Base-by-base conservation (phyloP, 495 filamentous ascomycete genomes). In the Aspergillus olivimuriae region DNA sequence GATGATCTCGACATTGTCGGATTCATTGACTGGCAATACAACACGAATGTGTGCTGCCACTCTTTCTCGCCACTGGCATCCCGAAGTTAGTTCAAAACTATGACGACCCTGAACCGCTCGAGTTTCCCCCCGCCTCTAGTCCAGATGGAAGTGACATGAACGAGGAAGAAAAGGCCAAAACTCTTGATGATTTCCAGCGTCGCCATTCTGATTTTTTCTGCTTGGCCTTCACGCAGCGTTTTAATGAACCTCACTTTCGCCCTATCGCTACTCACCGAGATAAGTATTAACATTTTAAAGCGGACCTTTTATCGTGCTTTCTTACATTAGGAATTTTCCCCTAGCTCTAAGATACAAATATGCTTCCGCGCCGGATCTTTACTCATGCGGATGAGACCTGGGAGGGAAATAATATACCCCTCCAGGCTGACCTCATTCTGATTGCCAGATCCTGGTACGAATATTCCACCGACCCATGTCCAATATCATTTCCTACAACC, bases 381-480 rank as follows among this genome's bases (percentile, higher is more conserved):
- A 39, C 1, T 19, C 54, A 51, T 26, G 42, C 52, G 2, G 26
- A 39, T 24, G 43, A 47, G n/a, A 51, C 54, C 9, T 57, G 54
- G 54, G 51, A 57, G 45, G 54, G 54, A 14, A 49, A 57, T 44
- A 46, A 39, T 34, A 30, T 55, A 14, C 41, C 51, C 14, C 44
- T 57, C 10, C 36, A 48, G 34, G 41, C 54, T 9, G 51, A 55
- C 39, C 47, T 57, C 9, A 34, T 55, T 7, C 47, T 34, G 4
- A 16, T 47, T n/a, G 35, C 21, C 16, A 36, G 52, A 41, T 15
- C 18, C 24, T 55, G 47, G 54, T 34, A 45, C 20, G 10, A 30
- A 20, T 28, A 48, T 39, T 46, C 44, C 15, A 43, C 33, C 20
- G 32, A 10, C 17, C 33, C 33, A 14, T 57, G 54, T 46, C 54